phyloP scores from a whole-genome alignment of 768 basidiomycete genomes.

The Cystobasidium ongulense region DNA sequence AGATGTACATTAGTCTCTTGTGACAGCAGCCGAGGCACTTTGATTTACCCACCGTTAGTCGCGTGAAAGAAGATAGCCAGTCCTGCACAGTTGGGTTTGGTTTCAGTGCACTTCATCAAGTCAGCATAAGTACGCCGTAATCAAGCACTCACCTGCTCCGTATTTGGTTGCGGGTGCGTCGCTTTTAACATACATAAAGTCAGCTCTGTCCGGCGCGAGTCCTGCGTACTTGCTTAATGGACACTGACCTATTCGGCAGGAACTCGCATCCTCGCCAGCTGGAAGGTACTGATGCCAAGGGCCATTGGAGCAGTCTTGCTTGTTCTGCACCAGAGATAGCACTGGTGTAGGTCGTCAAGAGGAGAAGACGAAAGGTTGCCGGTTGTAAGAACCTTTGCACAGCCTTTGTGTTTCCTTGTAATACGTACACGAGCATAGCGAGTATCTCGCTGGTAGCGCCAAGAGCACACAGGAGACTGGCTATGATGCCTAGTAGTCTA shows the following conservation, averaged over 20 bases:
- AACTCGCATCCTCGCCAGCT: background rate
- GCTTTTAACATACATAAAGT: too few species aligned
- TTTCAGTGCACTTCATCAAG: too few species aligned
- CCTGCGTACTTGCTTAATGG: too few species aligned
- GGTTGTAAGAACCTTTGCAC: background rate
- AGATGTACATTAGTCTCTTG: background rate
- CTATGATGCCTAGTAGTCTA: background rate
- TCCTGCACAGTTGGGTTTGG: background rate
- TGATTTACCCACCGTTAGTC: background rate
- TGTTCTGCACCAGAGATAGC: background rate
- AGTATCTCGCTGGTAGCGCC: background rate
- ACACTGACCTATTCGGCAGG: background rate
- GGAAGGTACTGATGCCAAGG: background rate
- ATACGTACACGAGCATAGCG: background rate
- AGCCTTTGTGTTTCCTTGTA: too few species aligned
- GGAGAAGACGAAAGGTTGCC: background rate
- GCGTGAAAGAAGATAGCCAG: background rate
- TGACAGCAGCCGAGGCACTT: background rate
- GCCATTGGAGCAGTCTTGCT: background rate
- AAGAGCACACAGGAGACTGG: background rate
- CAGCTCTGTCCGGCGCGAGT: too few species aligned
- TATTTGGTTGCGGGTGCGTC: background rate
- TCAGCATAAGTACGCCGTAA: background rate
- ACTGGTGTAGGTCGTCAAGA: background rate
- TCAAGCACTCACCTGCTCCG: background rate